These are phyloP conservation scores for Discostella stelligera DNA, from an alignment of 352 stramenopile genomes.

Conservation along the genomic window DNA sequence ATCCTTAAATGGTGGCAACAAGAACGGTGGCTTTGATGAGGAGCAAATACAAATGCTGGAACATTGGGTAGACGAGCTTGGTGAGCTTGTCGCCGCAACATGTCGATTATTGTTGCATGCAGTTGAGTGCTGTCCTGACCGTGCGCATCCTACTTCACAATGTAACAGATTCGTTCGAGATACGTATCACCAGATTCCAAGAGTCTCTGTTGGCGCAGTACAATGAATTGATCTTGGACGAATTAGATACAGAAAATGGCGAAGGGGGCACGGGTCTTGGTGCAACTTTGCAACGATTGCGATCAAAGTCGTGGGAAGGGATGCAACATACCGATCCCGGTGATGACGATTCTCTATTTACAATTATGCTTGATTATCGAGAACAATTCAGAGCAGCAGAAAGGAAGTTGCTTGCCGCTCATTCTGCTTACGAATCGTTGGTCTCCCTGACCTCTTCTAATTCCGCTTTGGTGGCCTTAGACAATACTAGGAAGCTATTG, in stretches of 20 bases:
- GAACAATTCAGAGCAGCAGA: constrained; percentile 56
- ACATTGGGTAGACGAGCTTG: constrained; percentile 83
- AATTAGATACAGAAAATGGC: constrained; percentile 12
- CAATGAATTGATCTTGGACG: constrained; percentile 30
- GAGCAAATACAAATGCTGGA: constrained; percentile 67
- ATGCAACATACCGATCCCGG: constrained; percentile 13
- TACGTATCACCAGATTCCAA: constrained; percentile 52
- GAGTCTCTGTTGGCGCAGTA: constrained; percentile 38
- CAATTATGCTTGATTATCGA: constrained; percentile 56
- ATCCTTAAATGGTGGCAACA: constrained; percentile 40
- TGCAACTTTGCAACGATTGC: constrained; percentile 20
- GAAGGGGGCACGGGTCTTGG: constrained; percentile 12
- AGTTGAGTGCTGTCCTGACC: not conserved
- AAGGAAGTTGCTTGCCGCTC: constrained; percentile 48
- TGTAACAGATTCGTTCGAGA: constrained; percentile 52
- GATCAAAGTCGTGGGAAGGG: constrained; percentile 25
- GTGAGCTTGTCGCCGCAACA: constrained; percentile 27
- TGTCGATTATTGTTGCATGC: constrained; percentile 19
- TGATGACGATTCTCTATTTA: constrained; percentile 46
- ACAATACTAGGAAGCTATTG: constrained; percentile 63
- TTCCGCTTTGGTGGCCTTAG: constrained; percentile 62
- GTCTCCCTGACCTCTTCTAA: constrained; percentile 53
- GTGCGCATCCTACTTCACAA: not conserved
- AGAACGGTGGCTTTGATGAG: constrained; percentile 38
- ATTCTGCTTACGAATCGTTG: constrained; percentile 57